Evolutionary conservation across 331 rosid species (phyloP).

Genomic region (Stylosanthes scabra): DNA sequence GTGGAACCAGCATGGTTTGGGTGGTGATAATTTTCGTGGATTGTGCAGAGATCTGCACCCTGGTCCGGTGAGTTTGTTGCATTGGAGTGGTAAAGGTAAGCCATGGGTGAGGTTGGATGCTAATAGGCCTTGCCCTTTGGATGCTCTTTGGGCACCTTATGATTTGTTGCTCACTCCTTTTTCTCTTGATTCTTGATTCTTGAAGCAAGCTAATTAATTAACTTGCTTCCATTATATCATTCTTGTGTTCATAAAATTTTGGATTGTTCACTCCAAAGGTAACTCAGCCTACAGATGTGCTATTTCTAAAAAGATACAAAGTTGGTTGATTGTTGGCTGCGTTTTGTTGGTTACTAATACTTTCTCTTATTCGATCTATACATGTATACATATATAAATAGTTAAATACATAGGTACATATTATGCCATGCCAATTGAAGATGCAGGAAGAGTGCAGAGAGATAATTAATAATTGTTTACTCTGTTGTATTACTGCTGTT

Average conservation of each 20-base stretch:
- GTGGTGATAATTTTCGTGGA: conserved; percentile 86
- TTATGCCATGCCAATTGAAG: not conserved
- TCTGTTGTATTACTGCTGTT: not conserved
- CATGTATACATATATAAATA: not conserved
- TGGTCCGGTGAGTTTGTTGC: conserved; percentile 86
- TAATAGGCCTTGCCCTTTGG: conserved; percentile 75
- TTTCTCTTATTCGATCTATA: no score
- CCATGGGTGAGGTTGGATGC: conserved; percentile 85
- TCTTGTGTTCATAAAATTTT: not conserved
- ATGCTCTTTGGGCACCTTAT: conserved; percentile 89
- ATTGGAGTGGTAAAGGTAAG: conserved; percentile 94
- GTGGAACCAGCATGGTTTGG: conserved; percentile 95
- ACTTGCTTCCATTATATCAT: not conserved
- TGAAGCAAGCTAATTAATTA: not conserved
- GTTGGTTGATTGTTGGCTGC: no score
- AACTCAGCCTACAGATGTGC: no score
- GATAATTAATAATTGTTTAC: not conserved
- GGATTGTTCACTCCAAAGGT: not conserved
- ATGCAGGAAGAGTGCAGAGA: not conserved
- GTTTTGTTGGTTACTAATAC: no score
- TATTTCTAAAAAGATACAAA: no score
- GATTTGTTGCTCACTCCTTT: conserved; percentile 71
- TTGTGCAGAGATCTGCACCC: conserved; percentile 84
- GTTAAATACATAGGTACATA: not conserved
- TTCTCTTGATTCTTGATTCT: conserved; percentile 66